phyloP scores from a whole-genome alignment of 169 alveolate species.

The Plasmodium knowlesi region DNA sequence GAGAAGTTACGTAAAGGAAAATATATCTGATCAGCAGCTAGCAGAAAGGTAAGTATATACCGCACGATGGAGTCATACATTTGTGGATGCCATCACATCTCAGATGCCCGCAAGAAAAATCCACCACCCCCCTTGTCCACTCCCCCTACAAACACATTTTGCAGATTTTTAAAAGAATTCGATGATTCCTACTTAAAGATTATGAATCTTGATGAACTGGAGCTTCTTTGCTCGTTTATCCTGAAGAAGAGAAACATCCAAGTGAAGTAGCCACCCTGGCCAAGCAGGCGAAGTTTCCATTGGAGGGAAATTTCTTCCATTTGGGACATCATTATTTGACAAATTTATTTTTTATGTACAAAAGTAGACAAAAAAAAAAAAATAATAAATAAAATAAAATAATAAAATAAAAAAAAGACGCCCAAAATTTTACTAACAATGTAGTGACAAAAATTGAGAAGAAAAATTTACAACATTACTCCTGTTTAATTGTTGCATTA shows the following conservation, averaged over 20 bases:
- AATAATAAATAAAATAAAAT: no score
- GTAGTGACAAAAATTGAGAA: not conserved
- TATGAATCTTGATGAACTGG: slow-evolving; percentile 61
- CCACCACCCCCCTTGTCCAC: not conserved
- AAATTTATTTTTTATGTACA: not conserved
- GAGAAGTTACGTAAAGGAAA: slow-evolving; percentile 23
- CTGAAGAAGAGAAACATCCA: slow-evolving; percentile 29
- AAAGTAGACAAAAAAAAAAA: not conserved
- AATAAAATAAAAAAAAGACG: not conserved
- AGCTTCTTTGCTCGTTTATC: slow-evolving; percentile 46
- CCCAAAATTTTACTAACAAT: not conserved
- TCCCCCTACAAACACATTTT: not conserved
- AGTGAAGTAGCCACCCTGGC: not conserved
- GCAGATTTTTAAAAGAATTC: slow-evolving; percentile 31
- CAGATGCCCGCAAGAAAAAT: not conserved
- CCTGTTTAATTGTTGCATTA: not conserved
- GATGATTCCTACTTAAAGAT: slow-evolving; percentile 38
- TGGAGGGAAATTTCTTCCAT: not conserved
- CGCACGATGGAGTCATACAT: not conserved
- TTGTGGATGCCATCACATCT: not conserved
- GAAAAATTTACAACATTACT: not conserved
- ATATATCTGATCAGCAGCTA: not conserved
- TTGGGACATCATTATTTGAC: not conserved
- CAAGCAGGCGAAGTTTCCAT: not conserved
- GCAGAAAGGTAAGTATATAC: slow-evolving; percentile 45